Evolutionary conservation across 371 early-diverging fungal species (phyloP), one percentile per base, ranked within the genome.

Genomic region (Mucor irregularis): DNA sequence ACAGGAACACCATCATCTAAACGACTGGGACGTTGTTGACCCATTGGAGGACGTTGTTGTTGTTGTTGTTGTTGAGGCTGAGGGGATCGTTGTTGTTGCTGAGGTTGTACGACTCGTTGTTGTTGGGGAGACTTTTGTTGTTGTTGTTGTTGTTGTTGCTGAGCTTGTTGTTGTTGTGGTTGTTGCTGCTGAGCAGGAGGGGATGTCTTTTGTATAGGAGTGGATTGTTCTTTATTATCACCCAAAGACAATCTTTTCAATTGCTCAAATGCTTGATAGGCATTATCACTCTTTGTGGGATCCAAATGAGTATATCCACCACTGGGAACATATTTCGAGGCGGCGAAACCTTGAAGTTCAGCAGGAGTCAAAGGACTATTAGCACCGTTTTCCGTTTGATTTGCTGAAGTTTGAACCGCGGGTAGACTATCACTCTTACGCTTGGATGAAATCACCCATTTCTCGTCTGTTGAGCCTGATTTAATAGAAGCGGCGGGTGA

Each of bases 231-330:
- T 37, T 8, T 4, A 48, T 26, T 19, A n/a, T 8, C 26, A 28
- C 16, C 40, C 28, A 22, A 39, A 16, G 50, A 16, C 14, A 63
- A 33, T 19, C 55, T 34, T 46, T 64, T 59, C 11, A 64, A 22
- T 24, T 56, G 45, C 14, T 64, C 45, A 52, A 64, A 64, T 0
- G 64, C 64, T 16, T 51, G 45, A 35, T 62, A 42, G 2, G 56
- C 50, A 24, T 58, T 58, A 17, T 53, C 50, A 25, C 49, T 40
- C 17, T 64, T 53, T 8, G 64, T 28, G 13, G 58, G 58, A 28
- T 64, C 64, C 21, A 64, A 50, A 35, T 64, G 64, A 58, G 46
- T 24, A 50, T 64, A 64, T 6, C 54, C 46, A 11, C 22, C 16
- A 16, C 58, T 58, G 4, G 64, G 58, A 9, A 64, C 22, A 58